Base-by-base conservation (phyloP, 1,284 basidiomycete genomes). In the Mycena citricolor region DNA sequence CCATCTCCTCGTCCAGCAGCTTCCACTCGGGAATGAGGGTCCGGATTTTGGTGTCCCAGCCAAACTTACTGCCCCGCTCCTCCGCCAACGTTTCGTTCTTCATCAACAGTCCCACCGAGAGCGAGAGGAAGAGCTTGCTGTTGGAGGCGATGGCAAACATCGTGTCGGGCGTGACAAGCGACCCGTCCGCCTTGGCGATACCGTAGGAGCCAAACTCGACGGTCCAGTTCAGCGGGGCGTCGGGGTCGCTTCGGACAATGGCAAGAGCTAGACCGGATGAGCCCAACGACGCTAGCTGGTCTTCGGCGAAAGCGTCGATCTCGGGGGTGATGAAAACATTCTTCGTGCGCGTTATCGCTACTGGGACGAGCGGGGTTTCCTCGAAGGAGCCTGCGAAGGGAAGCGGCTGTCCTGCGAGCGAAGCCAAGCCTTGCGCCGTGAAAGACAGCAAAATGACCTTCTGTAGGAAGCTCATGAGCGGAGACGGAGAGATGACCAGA, bases 81-180 rank as follows among this genome's bases (percentile, higher is more conserved):
- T 54, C 56, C 2, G 56, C 57, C 8, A 70, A 49, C 12, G 63
- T 63, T 32, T 63, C 52, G 48, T 71, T 68, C 20, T 57, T 59
- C 31, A 71, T 60, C 28, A 73, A 59, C 4, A 70, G 53, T 0
- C 68, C 68, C 5, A 65, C 57, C 1, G 66, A 62, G 29, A 66
- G 42, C 10, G 69, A 56, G n/a, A 67, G 54, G 51, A 73, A 69
- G 2, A 69, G 56, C 47, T 71, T 70, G 57, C 62, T 66, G 50
- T 70, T 70, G 0, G 68, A 70, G 17, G 64, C 69, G 44, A 72
- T 70, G 4, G 66, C 64, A 42, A 70, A 70, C 3, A 70, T 47
- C 1, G 70, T 67, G 42, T 70, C 66, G 2, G 66, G 66, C 0
- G 64, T 67, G 4, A 69, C 57, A 10, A 61, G 63, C 3, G 52